Evolutionary conservation across 1,284 basidiomycete species (phyloP).

Genomic region (Pseudomicrostroma phylloplanum): DNA sequence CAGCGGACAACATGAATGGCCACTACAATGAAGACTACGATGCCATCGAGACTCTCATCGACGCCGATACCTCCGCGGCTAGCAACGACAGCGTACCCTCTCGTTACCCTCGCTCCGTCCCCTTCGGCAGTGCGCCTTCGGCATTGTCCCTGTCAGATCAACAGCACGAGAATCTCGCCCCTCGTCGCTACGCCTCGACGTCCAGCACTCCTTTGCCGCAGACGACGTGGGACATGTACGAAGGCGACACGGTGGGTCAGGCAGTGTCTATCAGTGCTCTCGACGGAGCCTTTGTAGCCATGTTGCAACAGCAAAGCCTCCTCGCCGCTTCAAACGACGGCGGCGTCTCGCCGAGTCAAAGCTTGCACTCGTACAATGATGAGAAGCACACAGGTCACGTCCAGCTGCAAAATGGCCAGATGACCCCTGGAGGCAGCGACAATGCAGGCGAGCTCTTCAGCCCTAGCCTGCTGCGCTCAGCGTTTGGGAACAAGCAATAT

Average conservation of each 20-base stretch:
- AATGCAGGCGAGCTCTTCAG: no score
- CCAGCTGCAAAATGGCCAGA: no score
- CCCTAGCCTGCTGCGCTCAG: no score
- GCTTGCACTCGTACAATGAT: no score
- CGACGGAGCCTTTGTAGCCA: neutral
- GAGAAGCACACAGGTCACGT: no score
- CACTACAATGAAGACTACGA: neutral
- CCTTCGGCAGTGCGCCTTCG: neutral
- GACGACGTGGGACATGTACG: slow-evolving; percentile 1
- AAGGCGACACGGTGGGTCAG: neutral
- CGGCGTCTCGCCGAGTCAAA: no score
- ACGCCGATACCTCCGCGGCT: neutral
- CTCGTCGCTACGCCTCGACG: neutral
- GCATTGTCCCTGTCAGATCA: neutral
- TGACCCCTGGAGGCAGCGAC: no score
- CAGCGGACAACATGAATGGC: no score
- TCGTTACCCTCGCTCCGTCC: neutral
- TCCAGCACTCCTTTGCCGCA: neutral
- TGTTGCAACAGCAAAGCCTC: neutral
- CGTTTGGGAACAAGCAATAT: no score
- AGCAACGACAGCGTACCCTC: neutral
- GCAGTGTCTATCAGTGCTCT: neutral
- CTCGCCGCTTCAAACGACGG: no score
- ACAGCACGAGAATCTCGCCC: neutral
- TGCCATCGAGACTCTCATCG: neutral